A percentile compares a stretch with the other conserved stretches of the same genome.
phyloP scores from a whole-genome alignment of 106 monocot species.

The Acanthochlamys bracteata region DNA sequence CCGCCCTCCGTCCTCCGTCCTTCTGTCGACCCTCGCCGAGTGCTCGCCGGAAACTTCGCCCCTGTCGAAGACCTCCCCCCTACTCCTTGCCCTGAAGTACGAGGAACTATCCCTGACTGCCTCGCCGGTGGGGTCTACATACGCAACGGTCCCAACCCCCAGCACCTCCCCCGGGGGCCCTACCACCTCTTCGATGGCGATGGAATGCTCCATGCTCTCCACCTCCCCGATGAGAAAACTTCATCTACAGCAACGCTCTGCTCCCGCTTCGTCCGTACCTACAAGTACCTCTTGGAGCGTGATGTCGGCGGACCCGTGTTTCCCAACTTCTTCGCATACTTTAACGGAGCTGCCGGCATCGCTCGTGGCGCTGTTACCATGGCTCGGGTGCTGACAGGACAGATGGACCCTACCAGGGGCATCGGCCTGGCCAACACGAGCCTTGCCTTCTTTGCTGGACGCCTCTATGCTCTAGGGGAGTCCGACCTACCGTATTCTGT shows the following conservation, averaged over 20 bases:
- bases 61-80: slow-evolving; percentile 12
- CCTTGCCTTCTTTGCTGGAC: slow-evolving; percentile 15
- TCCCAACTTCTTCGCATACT: slow-evolving; percentile 13
- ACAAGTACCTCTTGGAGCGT: slow-evolving; percentile 9
- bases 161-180: slow-evolving; percentile 4
- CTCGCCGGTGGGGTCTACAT: slow-evolving; percentile 9
- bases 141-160: slow-evolving; percentile 14
- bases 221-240: neutral
- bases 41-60: slow-evolving; percentile 9
- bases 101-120: slow-evolving; percentile 2
- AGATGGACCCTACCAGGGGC: slow-evolving; percentile 1
- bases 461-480: slow-evolving; percentile 18
- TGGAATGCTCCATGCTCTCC: slow-evolving; percentile 10
- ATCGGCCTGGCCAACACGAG: slow-evolving; percentile 21
- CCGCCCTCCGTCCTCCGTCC: slow-evolving; percentile 3
- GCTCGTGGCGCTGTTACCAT: slow-evolving; percentile 4
- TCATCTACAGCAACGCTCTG: neutral
- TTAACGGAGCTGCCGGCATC: slow-evolving; percentile 6
- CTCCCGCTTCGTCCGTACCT: slow-evolving; percentile 13
- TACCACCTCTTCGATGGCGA: slow-evolving; percentile 18
- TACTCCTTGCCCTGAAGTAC: slow-evolving; percentile 1
- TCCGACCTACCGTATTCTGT: slow-evolving; percentile 20
- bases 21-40: slow-evolving; percentile 4
- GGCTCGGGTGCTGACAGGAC: slow-evolving; percentile 4
- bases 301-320: slow-evolving; percentile 5